phyloP scores from a whole-genome alignment of 257 asterid species.

The Fraxinus anomala region DNA sequence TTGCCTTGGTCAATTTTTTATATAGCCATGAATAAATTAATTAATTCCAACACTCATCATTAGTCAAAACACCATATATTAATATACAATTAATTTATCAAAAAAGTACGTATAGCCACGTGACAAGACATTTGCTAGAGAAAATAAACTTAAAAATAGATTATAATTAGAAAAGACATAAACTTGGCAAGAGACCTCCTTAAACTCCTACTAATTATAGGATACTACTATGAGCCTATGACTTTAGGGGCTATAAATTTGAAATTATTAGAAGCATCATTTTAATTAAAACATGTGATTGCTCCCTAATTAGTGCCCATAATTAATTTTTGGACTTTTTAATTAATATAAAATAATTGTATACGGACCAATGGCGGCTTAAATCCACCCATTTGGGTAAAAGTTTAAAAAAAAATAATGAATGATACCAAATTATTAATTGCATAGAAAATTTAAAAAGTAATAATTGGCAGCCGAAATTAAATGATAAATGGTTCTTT shows the following conservation, averaged over 20 bases:
- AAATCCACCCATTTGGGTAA: slow-evolving; percentile 29
- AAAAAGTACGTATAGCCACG: slow-evolving; percentile 3
- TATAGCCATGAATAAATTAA: too few species aligned
- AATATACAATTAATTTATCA: not conserved
- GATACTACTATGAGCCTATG: slow-evolving; percentile 17
- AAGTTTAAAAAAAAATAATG: slow-evolving; percentile 26
- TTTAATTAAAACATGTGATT: slow-evolving; percentile 38
- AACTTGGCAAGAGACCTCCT: slow-evolving; percentile 31
- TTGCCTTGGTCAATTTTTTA: not conserved
- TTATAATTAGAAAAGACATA: slow-evolving; percentile 33
- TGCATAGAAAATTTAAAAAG: slow-evolving; percentile 19
- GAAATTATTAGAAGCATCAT: slow-evolving; percentile 5
- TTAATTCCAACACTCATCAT: too few species aligned
- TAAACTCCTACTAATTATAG: slow-evolving; percentile 25
- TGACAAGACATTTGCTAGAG: slow-evolving; percentile 34
- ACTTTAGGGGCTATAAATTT: slow-evolving; percentile 25
- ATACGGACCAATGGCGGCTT: slow-evolving; percentile 29
- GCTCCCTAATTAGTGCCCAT: slow-evolving; percentile 40
- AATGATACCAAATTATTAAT: slow-evolving; percentile 7
- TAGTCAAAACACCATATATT: slow-evolving; percentile 10
- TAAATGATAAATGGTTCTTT: slow-evolving; percentile 18
- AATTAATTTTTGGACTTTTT: slow-evolving; percentile 10
- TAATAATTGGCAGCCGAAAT: slow-evolving; percentile 26
- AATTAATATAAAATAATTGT: slow-evolving; percentile 16
- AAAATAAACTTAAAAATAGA: slow-evolving; percentile 9